These are phyloP conservation scores for Protoeuglena noctilucae DNA, from an alignment of 139 green algal genomes.

Conservation along the genomic window DNA sequence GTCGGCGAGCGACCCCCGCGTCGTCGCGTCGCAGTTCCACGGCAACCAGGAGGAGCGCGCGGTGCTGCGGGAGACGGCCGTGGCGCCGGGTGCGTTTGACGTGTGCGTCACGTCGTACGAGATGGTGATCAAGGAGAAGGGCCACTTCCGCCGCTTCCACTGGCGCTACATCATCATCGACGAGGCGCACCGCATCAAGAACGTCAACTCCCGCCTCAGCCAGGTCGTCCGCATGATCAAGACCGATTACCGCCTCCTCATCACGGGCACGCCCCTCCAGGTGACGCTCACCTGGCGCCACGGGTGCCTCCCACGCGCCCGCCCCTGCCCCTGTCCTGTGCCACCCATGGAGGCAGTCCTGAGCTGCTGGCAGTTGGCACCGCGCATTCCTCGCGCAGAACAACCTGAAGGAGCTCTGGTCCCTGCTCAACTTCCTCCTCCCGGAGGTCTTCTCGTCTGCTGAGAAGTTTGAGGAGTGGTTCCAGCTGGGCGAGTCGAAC, in stretches of 20 bases:
- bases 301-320: too few relatives aligned
- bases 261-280: slow-evolving; percentile 93
- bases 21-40: too few relatives aligned
- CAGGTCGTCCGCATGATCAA: slow-evolving; percentile 68
- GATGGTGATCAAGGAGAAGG: slow-evolving; percentile 99
- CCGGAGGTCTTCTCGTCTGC: slow-evolving; percentile 80
- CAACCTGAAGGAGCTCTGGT: slow-evolving; percentile 95
- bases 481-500: slow-evolving; percentile 55
- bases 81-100: slow-evolving; percentile 73
- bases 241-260: slow-evolving; percentile 92
- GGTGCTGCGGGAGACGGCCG: slow-evolving; percentile 32
- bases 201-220: slow-evolving; percentile 88
- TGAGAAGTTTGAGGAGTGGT: slow-evolving; percentile 98
- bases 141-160: slow-evolving; percentile 79
- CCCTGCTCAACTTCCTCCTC: slow-evolving; percentile 98
- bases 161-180: slow-evolving; percentile 99
- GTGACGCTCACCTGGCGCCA: too few relatives aligned
- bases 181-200: slow-evolving; percentile 99
- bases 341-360: too few relatives aligned
- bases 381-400: too few relatives aligned
- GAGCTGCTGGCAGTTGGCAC: too few relatives aligned
- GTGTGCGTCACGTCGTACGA: slow-evolving; percentile 93
- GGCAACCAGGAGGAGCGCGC: slow-evolving; percentile 79
- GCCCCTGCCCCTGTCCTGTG: too few relatives aligned
- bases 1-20: too few relatives aligned